Evolutionary conservation across 805 yeast species (phyloP), one percentile per base, ranked within the genome.

Genomic region (Ogataea polymorpha): DNA sequence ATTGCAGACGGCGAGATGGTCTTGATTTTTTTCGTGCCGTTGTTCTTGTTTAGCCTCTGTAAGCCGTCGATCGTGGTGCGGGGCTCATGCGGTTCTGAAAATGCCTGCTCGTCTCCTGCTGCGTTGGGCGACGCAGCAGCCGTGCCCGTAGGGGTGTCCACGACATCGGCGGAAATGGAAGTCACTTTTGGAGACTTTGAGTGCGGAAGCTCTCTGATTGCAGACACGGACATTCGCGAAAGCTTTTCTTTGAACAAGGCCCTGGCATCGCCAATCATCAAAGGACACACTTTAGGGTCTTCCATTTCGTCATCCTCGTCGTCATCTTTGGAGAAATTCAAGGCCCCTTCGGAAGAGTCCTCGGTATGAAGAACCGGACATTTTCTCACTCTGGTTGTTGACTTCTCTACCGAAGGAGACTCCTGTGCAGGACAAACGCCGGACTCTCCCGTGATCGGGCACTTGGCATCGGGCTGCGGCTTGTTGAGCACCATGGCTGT

Each of bases 191-290:
- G 61, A 11, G 56, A 46, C 6, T 20, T 54, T 30, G 37, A 33
- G 20, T 50, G 50, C 4, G 58, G 51, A 10, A 45, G 23, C 15
- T 54, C 62, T 39, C 63, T 49, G 7, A 59, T 41, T 2, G 66
- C 61, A 34, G 63, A 55, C 2, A 57, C 48, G 21, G 60, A 58
- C 59, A 57, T 56, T 39, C 62, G 47, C 2, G 65, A 51, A 13
- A 63, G 42, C 36, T 58, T 61, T 39, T 63, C 68, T 28, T 64
- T 60, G 48, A 65, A 65, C 23, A 65, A 33, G 7, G 62, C 63
- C 30, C 66, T 54, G 3, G 68, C 70, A 48, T 70, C 74, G 33
- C 72, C 72, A 31, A 69, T 62, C 74, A 70, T 70, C 46, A 70
- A 46, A 1, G 75, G 75, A 44, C 74, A 70, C 5, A 68, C 71